Conservation (phyloP, 1,284 basidiomycete genomes). For the Fomitopsis palustris region DNA sequence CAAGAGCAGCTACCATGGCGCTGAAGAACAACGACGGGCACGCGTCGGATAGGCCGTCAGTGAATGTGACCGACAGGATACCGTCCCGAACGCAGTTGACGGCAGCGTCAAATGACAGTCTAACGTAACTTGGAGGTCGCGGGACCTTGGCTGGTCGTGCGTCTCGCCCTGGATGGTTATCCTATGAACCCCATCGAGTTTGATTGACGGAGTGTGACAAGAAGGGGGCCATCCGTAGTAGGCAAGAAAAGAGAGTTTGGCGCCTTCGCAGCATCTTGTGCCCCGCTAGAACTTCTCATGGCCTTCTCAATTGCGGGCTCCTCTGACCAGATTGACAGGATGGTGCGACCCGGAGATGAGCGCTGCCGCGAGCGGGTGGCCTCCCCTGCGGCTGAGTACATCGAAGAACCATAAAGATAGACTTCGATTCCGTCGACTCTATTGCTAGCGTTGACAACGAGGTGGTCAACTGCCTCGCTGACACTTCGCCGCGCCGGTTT, state of each 20-base stretch:
- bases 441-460: slow-evolving; percentile 8
- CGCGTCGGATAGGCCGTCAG: not conserved
- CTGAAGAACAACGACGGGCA: not conserved
- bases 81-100: slow-evolving; percentile 3
- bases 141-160: slow-evolving; percentile 2
- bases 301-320: slow-evolving; percentile 4
- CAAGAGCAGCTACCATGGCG: slow-evolving; percentile 1
- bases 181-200: slow-evolving; percentile 4
- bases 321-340: not conserved
- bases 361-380: not conserved
- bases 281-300: slow-evolving; percentile 2
- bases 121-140: slow-evolving; percentile 7
- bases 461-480: slow-evolving; percentile 7
- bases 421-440: slow-evolving; percentile 8
- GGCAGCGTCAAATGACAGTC: slow-evolving; percentile 6
- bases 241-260: slow-evolving; percentile 10
- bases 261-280: slow-evolving; percentile 5
- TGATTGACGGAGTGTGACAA: slow-evolving; percentile 6
- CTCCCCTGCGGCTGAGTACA: not conserved
- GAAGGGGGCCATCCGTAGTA: slow-evolving; percentile 1
- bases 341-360: slow-evolving; percentile 6
- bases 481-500: slow-evolving; percentile 3
- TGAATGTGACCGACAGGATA: slow-evolving; percentile 1
- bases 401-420: not conserved
- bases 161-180: not conserved